These are phyloP conservation scores for Phytophthora parvispora DNA, from an alignment of 352 stramenopile genomes.

Conservation along the genomic window DNA sequence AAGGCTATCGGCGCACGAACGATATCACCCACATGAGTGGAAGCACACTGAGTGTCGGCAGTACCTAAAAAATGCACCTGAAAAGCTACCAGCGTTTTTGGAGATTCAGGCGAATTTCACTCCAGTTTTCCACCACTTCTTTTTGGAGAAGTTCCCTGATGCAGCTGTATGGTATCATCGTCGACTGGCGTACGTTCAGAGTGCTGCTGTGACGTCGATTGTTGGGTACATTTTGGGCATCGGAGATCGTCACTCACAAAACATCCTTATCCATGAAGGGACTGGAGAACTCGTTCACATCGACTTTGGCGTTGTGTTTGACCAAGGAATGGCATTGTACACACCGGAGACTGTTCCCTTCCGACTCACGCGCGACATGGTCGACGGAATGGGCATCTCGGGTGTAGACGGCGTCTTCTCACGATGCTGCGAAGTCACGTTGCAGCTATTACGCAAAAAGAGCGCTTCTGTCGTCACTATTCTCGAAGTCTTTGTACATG, in stretches of 20 bases:
- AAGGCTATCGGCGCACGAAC: conserved; percentile 87
- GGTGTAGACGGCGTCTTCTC: conserved; percentile 98
- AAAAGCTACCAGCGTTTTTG: conserved; percentile 89
- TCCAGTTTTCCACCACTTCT: conserved; percentile 98
- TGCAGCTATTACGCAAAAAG: conserved; percentile 95
- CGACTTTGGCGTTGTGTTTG: conserved; percentile 99
- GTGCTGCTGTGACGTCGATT: conserved; percentile 98
- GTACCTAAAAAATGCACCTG: conserved; percentile 76
- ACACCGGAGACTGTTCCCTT: conserved; percentile 99
- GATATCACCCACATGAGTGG: conserved; percentile 97
- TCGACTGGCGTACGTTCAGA: conserved; percentile 96
- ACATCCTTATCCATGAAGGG: conserved; percentile 98
- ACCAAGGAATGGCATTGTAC: conserved; percentile 95
- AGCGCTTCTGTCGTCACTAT: conserved; percentile 97
- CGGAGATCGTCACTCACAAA: conserved; percentile 98
- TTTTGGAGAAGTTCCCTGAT: conserved; percentile 98
- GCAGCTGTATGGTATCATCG: conserved; percentile 94
- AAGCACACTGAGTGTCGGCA: conserved; percentile 84
- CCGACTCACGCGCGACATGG: conserved; percentile 98
- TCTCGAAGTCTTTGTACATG: conserved; percentile 98
- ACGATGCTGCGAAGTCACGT: conserved; percentile 94
- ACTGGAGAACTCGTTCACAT: conserved; percentile 99
- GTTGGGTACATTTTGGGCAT: conserved; percentile 98
- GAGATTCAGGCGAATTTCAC: conserved; percentile 96
- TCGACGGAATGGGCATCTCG: conserved; percentile 99